Base-by-base conservation (phyloP, 169 alveolate species). In the Plasmodium ovale region DNA sequence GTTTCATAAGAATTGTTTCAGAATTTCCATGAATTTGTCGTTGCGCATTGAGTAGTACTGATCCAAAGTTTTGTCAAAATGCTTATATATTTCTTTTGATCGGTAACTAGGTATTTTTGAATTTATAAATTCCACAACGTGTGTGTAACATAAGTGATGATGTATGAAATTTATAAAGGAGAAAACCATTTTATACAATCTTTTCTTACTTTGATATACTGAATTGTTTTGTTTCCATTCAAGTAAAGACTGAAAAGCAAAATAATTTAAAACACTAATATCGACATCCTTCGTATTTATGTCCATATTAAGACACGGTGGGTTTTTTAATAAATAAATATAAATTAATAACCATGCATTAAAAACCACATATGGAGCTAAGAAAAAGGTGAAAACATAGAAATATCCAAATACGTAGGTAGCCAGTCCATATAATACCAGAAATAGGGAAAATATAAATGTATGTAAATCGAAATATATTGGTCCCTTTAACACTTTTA, bases 141-240 rank as follows among this genome's bases (percentile, higher is more conserved):
- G 82, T 51, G 89, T 79, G 10, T 79, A 79, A 44, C 89, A 79
- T 58, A 79, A 65, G 14, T 79, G 89, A 65, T 79, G 89, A 58
- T 79, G 89, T 67, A 79, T 65, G 37, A 62, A 79, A 79, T 79
- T 79, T 47, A 79, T 51, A 58, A 79, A 79, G 62, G 67, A 79
- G 39, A 79, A 79, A 65, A 79, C 37, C 19, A 79, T 47, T 62
- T 79, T 79, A 58, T 79, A 79, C 49, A 79, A 65, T 29, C 82
- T 64, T 67, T 62, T 79, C 44, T 79, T 64, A 58, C 89, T 79
- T 42, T 79, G 89, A 67, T 79, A 79, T 33, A 79, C 65, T 37
- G 89, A 79, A 65, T 79, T 79, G 29, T 79, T 79, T 39, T 79
- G 62, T 79, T 79, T 79, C 89, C 89, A 79, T 42, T 79, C 84